Evolutionary conservation across 2,329 filamentous ascomycete genomes (phyloP).

Genomic region (Ascochyta lentis): DNA sequence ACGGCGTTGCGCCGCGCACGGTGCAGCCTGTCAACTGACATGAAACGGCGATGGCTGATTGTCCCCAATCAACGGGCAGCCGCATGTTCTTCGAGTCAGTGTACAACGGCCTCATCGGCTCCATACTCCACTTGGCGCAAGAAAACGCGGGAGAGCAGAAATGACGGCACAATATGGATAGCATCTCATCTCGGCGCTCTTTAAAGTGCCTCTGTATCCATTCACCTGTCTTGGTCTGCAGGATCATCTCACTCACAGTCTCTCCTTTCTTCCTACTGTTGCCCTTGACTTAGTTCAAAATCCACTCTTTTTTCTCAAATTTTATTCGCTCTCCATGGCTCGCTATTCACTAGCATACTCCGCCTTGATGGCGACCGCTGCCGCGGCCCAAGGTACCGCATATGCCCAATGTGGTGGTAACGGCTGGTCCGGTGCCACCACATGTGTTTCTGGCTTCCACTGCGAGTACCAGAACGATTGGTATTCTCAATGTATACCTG

Average conservation of each 20-base stretch:
- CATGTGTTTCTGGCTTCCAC: constrained; percentile 45
- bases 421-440: constrained; percentile 46
- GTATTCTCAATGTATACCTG: constrained; percentile 51
- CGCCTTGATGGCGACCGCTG: constrained; percentile 7
- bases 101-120: no score
- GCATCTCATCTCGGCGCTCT: no score
- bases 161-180: no score
- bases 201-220: no score
- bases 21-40: neutral
- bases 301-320: neutral
- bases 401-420: constrained; percentile 52
- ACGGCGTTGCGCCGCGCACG: no score
- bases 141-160: no score
- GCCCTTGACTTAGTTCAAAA: neutral
- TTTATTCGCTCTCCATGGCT: neutral
- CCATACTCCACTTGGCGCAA: no score
- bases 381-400: neutral
- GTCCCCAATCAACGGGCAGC: no score
- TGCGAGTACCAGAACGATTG: constrained; percentile 50
- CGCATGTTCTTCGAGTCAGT: no score
- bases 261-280: neutral
- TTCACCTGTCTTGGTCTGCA: neutral
- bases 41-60: neutral
- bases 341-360: neutral
- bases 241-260: neutral